Percentiles rank a stretch among this genome's conserved stretches.
Conservation (phyloP, 257 asterid species). For the Solanum okadae region DNA sequence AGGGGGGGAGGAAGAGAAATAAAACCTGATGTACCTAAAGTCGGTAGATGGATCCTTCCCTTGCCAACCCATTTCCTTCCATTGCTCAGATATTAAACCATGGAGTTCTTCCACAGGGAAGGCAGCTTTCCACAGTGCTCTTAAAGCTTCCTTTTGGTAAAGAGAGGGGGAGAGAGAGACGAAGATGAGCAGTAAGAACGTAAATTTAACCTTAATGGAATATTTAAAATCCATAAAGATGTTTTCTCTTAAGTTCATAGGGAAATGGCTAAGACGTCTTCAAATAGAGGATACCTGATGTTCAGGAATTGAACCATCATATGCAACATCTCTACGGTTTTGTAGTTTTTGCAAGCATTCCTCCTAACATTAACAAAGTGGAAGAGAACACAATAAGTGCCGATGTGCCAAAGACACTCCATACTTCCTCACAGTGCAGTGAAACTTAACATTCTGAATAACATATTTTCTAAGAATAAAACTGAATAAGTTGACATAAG, state of each 20-base stretch:
- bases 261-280: not conserved
- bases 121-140: conserved; percentile 75
- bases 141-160: conserved; percentile 47
- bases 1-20: not conserved
- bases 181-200: not conserved
- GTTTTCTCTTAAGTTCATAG: not conserved
- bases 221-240: not conserved
- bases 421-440: not conserved
- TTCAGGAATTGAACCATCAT: conserved; percentile 60
- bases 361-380: conserved; percentile 28
- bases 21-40: conserved; percentile 44
- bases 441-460: not conserved
- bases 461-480: not conserved
- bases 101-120: conserved; percentile 63
- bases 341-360: conserved; percentile 66
- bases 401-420: not conserved
- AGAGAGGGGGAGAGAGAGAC: not conserved
- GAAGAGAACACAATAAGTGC: not conserved
- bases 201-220: not conserved
- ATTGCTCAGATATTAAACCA: conserved; percentile 72
- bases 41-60: conserved; percentile 95
- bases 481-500: not conserved
- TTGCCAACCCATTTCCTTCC: conserved; percentile 99
- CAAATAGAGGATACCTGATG: conserved; percentile 55
- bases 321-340: conserved; percentile 54